Conservation (phyloP, 805 yeast genomes). For the Yarrowia sp. region DNA sequence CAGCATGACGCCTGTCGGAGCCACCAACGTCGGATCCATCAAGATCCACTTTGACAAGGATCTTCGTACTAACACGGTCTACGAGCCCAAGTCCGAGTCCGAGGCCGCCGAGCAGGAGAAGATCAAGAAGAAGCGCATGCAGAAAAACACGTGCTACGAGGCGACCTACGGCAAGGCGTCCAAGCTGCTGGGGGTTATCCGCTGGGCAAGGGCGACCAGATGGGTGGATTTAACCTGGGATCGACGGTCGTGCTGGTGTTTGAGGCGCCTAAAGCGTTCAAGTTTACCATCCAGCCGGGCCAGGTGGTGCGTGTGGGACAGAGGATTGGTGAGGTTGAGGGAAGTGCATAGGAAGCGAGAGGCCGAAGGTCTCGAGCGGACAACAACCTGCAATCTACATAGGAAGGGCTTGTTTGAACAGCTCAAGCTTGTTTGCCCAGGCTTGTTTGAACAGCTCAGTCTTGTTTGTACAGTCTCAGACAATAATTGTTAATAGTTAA, state of each 20-base stretch:
- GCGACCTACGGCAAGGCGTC: slow-evolving; percentile 87
- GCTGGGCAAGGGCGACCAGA: slow-evolving; percentile 83
- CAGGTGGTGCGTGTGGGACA: slow-evolving; percentile 84
- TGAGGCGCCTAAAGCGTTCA: slow-evolving; percentile 85
- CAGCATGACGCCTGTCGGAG: slow-evolving; percentile 99
- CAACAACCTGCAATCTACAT: too few relatives aligned
- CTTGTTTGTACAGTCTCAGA: too few relatives aligned
- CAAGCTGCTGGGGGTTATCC: slow-evolving; percentile 81
- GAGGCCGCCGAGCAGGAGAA: slow-evolving; percentile 25
- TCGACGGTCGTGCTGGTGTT: slow-evolving; percentile 95
- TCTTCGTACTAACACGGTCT: slow-evolving; percentile 74
- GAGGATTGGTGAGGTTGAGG: slow-evolving; percentile 29
- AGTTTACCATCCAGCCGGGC: slow-evolving; percentile 68
- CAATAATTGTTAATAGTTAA: too few relatives aligned
- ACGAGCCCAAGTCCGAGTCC: slow-evolving; percentile 36
- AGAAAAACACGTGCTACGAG: slow-evolving; percentile 84
- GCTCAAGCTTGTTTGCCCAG: too few relatives aligned
- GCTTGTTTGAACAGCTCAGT: too few relatives aligned
- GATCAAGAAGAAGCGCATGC: slow-evolving; percentile 43
- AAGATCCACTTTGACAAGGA: slow-evolving; percentile 88
- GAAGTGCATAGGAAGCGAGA: background rate
- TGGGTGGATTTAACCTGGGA: slow-evolving; percentile 96
- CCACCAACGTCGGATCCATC: slow-evolving; percentile 96
- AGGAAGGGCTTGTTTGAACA: too few relatives aligned
- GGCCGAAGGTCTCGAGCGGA: too few relatives aligned